Conservation (phyloP, 2,329 filamentous ascomycete genomes). For the Cladorrhinum sp. region DNA sequence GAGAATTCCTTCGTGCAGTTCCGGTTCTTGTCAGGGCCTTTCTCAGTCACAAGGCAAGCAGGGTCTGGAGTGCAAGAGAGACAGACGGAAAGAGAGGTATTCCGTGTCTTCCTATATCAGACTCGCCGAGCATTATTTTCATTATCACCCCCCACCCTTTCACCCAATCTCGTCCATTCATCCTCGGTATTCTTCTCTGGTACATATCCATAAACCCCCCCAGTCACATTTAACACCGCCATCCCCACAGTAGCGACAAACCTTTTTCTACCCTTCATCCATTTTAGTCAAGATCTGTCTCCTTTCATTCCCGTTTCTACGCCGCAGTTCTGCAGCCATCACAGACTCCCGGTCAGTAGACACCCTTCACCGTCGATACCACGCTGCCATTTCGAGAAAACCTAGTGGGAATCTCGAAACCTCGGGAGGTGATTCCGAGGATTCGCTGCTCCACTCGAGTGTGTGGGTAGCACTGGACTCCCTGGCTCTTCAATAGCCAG, state of each 20-base stretch:
- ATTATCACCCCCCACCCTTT: conserved; percentile 25
- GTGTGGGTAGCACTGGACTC: conserved; percentile 23
- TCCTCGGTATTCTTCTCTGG: conserved; percentile 27
- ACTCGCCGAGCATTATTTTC: conserved; percentile 30
- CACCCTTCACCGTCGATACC: conserved; percentile 13
- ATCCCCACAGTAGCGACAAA: conserved; percentile 20
- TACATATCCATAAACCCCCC: conserved; percentile 22
- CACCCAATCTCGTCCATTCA: conserved; percentile 28
- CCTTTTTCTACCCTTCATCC: conserved; percentile 7
- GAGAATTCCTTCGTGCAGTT: conserved; percentile 26
- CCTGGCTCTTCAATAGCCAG: conserved; percentile 21
- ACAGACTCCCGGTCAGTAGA: conserved; percentile 18
- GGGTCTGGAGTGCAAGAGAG: not conserved
- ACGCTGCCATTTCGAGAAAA: conserved; percentile 23
- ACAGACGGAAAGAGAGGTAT: not conserved
- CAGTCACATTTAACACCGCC: conserved; percentile 32
- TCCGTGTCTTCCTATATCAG: conserved; percentile 27
- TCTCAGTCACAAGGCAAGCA: conserved; percentile 1
- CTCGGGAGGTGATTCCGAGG: conserved; percentile 39
- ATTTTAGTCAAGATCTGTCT: conserved; percentile 14
- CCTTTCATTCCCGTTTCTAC: conserved; percentile 25
- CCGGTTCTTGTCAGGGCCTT: conserved; percentile 4
- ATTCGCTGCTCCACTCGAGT: conserved; percentile 24
- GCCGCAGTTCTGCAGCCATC: conserved; percentile 28
- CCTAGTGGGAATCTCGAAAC: conserved; percentile 39